A percentile compares a stretch with the other conserved stretches of the same genome.
Evolutionary conservation across 495 filamentous ascomycete species (phyloP).

Genomic region (Durotheca rogersii): DNA sequence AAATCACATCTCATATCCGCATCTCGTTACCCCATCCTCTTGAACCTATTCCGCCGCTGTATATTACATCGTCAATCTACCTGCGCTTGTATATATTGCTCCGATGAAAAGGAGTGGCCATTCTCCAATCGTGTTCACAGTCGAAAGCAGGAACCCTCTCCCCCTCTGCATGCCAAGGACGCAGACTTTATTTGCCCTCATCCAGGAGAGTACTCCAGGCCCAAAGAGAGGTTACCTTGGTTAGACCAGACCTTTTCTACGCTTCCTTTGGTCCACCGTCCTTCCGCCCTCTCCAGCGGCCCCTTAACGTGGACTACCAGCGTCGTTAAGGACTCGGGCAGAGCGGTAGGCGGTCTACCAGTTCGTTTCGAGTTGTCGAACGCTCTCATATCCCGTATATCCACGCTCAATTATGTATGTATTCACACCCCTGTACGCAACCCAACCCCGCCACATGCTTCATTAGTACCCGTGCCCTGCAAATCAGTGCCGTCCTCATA

Average conservation of each 20-base stretch:
- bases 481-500: constrained; percentile 39
- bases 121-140: constrained; percentile 36
- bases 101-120: constrained; percentile 25
- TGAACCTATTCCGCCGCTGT: constrained; percentile 31
- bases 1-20: constrained; percentile 26
- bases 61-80: constrained; percentile 40
- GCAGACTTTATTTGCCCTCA: constrained; percentile 33
- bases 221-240: constrained; percentile 31
- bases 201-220: constrained; percentile 32
- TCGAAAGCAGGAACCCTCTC: constrained; percentile 36
- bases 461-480: constrained; percentile 28
- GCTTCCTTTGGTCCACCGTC: constrained; percentile 39
- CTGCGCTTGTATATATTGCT: constrained; percentile 35
- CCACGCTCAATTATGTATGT: constrained; percentile 32
- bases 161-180: constrained; percentile 38
- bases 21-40: constrained; percentile 26
- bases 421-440: constrained; percentile 30
- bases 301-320: constrained; percentile 29
- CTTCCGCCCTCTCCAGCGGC: constrained; percentile 31
- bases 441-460: constrained; percentile 44
- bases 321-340: constrained; percentile 28
- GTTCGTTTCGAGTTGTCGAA: constrained; percentile 25
- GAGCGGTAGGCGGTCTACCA: constrained; percentile 23
- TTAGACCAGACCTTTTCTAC: constrained; percentile 37
- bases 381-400: constrained; percentile 30